These are phyloP conservation scores for Aspergillus sp. DNA, from an alignment of 2,329 filamentous ascomycete species.

Conservation along the genomic window DNA sequence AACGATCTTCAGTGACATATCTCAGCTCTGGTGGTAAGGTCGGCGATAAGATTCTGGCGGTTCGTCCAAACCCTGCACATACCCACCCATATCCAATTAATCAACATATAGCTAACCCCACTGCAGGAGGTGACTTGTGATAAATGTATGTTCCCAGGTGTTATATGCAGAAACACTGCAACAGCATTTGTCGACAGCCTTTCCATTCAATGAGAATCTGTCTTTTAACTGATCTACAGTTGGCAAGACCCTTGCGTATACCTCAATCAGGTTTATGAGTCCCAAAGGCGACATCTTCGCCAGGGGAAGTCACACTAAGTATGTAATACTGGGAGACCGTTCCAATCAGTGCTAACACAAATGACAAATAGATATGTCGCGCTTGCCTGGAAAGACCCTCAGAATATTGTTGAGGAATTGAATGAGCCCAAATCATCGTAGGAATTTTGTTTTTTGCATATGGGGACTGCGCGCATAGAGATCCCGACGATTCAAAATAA, in stretches of 20 bases:
- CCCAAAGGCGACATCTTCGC: conserved; percentile 60
- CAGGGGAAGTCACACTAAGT: conserved; percentile 68
- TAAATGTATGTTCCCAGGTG: conserved; percentile 52
- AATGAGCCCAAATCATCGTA: conserved; percentile 9
- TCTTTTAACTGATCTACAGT: conserved; percentile 40
- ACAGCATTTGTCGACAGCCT: background rate
- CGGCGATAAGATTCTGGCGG: conserved; percentile 58
- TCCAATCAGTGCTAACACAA: background rate
- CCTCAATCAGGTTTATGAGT: conserved; percentile 62
- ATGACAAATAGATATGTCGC: conserved; percentile 52
- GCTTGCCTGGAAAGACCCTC: conserved; percentile 61
- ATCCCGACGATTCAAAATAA: background rate
- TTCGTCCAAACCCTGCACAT: conserved; percentile 32
- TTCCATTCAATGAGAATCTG: background rate
- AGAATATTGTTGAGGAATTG: conserved; percentile 61
- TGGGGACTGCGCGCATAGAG: background rate
- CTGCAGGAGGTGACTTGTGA: conserved; percentile 60
- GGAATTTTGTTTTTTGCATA: background rate
- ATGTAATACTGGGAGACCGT: conserved; percentile 18
- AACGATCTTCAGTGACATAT: conserved; percentile 55
- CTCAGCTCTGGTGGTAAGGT: conserved; percentile 63
- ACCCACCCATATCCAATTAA: background rate
- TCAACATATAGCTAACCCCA: conserved; percentile 17
- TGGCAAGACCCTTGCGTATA: conserved; percentile 66
- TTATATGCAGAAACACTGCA: background rate